Base-by-base conservation (phyloP, 2,329 filamentous ascomycete genomes). In the Sarocladiaceae sp. region DNA sequence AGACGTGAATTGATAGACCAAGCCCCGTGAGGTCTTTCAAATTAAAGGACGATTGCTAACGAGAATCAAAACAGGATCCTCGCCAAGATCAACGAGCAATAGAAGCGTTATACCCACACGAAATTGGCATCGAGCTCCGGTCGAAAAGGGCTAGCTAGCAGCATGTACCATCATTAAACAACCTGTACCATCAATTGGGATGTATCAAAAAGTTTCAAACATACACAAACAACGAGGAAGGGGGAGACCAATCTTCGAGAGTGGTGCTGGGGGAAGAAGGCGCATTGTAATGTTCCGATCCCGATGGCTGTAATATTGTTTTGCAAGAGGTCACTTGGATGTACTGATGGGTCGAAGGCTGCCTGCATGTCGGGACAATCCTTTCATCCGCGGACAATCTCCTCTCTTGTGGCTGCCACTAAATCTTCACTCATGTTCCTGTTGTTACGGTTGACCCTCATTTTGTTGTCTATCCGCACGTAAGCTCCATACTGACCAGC, bases 1-100 rank as follows among this genome's bases (percentile, higher is more conserved):
- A 8, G 3, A n/a, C n/a, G n/a, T n/a, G n/a, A n/a, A n/a, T n/a
- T n/a, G n/a, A n/a, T n/a, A n/a, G n/a, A n/a, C n/a, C n/a, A n/a
- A n/a, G n/a, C n/a, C n/a, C n/a, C n/a, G n/a, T n/a, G n/a, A n/a
- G n/a, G n/a, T 20, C 12, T 47, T 8, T 11, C 10, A 11, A 11
- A 17, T 10, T 18, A 17, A 25, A 17, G 2, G 12, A 31, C 12
- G 10, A 13, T 4, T 31, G 42, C 57, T 33, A 37, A 46, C 29
- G n/a, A n/a, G n/a, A n/a, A 28, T 3, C 53, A 31, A 15, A 18
- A 39, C 64, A 97, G 93, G 72, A 90, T 99, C 62, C 84, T 99
- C 56, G 94, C 94, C 72, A 99, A 97, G 87, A 96, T 99, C 83
- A 96, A 90, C 76, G 93, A 97, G 82, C 96, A 79, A 65, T 60